Evolutionary conservation across 139 green algal species (phyloP), one percentile per base, ranked within the genome.

Genomic region (Tetraselmis striata): DNA sequence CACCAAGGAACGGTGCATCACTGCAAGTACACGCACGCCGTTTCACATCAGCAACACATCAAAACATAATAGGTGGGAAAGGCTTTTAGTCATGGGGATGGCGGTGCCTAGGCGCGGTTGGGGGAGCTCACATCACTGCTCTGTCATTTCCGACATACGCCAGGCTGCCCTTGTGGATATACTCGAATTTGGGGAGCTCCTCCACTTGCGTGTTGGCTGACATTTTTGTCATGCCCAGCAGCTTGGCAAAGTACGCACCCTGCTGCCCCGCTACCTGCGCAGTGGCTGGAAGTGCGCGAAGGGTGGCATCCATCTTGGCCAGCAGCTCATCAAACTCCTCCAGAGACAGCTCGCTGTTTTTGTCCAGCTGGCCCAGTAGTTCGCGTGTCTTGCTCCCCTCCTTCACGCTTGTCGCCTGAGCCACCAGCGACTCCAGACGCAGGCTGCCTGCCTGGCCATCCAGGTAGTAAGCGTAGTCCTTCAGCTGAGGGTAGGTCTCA

Each of bases 41-140:
- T n/a, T n/a, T n/a, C n/a, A n/a, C n/a, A n/a, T n/a, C n/a, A n/a
- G n/a, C n/a, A n/a, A n/a, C n/a, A n/a, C n/a, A n/a, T n/a, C n/a
- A n/a, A n/a, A n/a, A n/a, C n/a, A n/a, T n/a, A n/a, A n/a, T n/a
- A n/a, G n/a, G n/a, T n/a, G n/a, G n/a, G n/a, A n/a, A n/a, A n/a
- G n/a, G n/a, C n/a, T n/a, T n/a, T n/a, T n/a, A n/a, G n/a, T n/a
- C n/a, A n/a, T n/a, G n/a, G n/a, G n/a, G n/a, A n/a, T n/a, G n/a
- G n/a, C n/a, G n/a, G n/a, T n/a, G n/a, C n/a, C n/a, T n/a, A n/a
- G n/a, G n/a, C n/a, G n/a, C n/a, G n/a, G n/a, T n/a, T n/a, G n/a
- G n/a, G n/a, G n/a, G n/a, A n/a, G n/a, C n/a, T n/a, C n/a, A n/a
- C 85, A 98, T 95, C 74, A 98, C 95, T 0, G 95, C 95, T 59